phyloP scores from a whole-genome alignment of 164 flowering plant species.

The Aristolochia contorta region DNA sequence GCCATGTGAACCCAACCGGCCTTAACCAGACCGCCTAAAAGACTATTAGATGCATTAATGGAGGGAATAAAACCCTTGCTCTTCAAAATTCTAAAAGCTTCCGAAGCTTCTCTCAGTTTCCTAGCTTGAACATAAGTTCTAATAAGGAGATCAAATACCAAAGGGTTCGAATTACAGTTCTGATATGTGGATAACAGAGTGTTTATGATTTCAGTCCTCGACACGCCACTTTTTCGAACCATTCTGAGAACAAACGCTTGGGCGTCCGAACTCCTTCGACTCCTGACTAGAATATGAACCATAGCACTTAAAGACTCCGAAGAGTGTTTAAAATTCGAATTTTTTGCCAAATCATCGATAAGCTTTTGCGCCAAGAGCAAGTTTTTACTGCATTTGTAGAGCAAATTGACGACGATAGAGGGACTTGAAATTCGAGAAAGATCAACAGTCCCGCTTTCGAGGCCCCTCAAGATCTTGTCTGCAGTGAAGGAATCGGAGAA shows the following conservation, averaged over 20 bases:
- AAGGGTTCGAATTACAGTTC: constrained; percentile 31
- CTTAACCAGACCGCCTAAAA: constrained; percentile 77
- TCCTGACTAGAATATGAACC: constrained; percentile 46
- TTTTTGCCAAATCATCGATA: constrained; percentile 25
- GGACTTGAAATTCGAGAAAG: constrained; percentile 31
- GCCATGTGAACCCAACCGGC: constrained; percentile 77
- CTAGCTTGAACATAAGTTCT: constrained; percentile 84
- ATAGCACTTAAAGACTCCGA: constrained; percentile 50
- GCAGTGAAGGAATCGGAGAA: constrained; percentile 27
- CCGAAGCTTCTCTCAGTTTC: constrained; percentile 61
- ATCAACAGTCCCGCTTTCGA: constrained; percentile 29
- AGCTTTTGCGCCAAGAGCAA: constrained; percentile 40
- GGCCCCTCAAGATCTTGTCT: constrained; percentile 33
- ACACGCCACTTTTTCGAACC: constrained; percentile 67
- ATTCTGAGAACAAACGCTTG: constrained; percentile 67
- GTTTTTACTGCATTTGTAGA: constrained; percentile 39
- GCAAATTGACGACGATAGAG: constrained; percentile 30
- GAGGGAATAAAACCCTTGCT: constrained; percentile 41
- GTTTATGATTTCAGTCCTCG: constrained; percentile 52
- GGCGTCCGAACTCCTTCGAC: constrained; percentile 56
- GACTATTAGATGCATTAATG: constrained; percentile 70
- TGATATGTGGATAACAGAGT: constrained; percentile 31
- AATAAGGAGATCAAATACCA: constrained; percentile 67
- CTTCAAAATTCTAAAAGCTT: constrained; percentile 46
- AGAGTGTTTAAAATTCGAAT: constrained; percentile 38